Conservation (phyloP, 2,329 filamentous ascomycete species). For the Fusarium scirpi region DNA sequence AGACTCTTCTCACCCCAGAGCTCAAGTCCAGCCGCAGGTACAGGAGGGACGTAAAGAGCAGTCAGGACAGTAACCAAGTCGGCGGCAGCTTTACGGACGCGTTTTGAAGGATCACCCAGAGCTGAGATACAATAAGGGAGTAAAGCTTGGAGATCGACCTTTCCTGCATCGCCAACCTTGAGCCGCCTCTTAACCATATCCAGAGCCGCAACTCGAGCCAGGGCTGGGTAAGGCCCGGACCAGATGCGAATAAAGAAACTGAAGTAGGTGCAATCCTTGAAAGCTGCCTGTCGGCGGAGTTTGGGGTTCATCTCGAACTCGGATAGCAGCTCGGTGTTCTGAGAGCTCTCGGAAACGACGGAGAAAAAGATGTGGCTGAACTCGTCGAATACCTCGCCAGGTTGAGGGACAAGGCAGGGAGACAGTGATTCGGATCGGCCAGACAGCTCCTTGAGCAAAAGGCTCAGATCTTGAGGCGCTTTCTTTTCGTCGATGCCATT, state of each 20-base stretch:
- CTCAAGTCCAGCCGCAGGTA: slow-evolving; percentile 55
- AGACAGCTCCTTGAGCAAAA: slow-evolving; percentile 55
- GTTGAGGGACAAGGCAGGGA: slow-evolving; percentile 65
- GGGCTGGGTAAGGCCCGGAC: slow-evolving; percentile 76
- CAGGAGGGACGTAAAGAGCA: slow-evolving; percentile 57
- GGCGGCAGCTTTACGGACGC: slow-evolving; percentile 80
- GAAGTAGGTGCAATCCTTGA: slow-evolving; percentile 74
- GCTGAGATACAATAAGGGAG: slow-evolving; percentile 85
- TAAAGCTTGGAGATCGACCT: slow-evolving; percentile 79
- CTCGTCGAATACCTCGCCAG: slow-evolving; percentile 67
- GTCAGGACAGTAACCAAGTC: slow-evolving; percentile 71
- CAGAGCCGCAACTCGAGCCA: slow-evolving; percentile 77
- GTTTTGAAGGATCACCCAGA: slow-evolving; percentile 79
- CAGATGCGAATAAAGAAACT: slow-evolving; percentile 82
- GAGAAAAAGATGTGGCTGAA: slow-evolving; percentile 70
- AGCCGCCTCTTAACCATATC: slow-evolving; percentile 71
- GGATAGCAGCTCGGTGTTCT: slow-evolving; percentile 55
- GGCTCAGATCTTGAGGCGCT: slow-evolving; percentile 54
- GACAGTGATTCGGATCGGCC: slow-evolving; percentile 54
- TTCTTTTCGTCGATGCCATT: slow-evolving; percentile 44
- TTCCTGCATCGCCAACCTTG: slow-evolving; percentile 60
- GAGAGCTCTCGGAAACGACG: slow-evolving; percentile 60
- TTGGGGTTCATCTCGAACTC: slow-evolving; percentile 67
- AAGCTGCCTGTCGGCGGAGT: slow-evolving; percentile 65
- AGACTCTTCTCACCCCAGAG: slow-evolving; percentile 73